Conservation (phyloP, 148 eudicot species). For the Cornus kousa region DNA sequence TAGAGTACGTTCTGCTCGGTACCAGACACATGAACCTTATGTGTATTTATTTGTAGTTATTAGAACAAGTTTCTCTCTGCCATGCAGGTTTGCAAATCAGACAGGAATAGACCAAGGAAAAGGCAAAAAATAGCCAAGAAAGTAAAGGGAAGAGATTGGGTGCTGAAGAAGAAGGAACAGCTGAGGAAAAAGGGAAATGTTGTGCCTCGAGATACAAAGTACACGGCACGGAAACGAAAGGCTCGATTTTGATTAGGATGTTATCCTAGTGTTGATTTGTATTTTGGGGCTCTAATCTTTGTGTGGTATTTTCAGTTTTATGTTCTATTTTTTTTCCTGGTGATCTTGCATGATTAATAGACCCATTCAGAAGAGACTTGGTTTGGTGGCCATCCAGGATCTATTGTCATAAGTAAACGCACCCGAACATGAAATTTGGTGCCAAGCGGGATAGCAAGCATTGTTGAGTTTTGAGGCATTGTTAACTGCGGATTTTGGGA, state of each 20-base stretch:
- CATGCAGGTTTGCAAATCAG: slow-evolving; percentile 63
- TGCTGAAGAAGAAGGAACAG: slow-evolving; percentile 72
- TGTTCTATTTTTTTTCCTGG: neutral
- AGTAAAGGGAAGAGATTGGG: slow-evolving; percentile 60
- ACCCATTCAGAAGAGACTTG: too few species aligned
- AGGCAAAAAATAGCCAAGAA: slow-evolving; percentile 56
- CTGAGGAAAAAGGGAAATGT: slow-evolving; percentile 63
- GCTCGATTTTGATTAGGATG: slow-evolving; percentile 50
- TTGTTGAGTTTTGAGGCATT: neutral
- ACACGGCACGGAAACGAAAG: slow-evolving; percentile 85
- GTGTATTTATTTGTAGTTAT: neutral
- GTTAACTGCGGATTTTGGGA: neutral
- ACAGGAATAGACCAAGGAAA: slow-evolving; percentile 79
- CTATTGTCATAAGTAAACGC: neutral
- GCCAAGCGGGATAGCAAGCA: neutral
- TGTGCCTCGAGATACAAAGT: slow-evolving; percentile 71
- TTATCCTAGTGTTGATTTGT: neutral
- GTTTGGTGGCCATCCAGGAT: too few species aligned
- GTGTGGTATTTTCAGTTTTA: too few species aligned
- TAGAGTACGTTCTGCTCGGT: neutral
- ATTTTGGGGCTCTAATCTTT: neutral
- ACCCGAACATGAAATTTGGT: neutral
- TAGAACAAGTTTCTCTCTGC: neutral
- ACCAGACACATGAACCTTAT: neutral
- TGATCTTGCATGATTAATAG: neutral